A percentile compares a stretch with the other conserved stretches of the same genome.
phyloP scores from a whole-genome alignment of 148 eudicot genomes.

The Silene conica region DNA sequence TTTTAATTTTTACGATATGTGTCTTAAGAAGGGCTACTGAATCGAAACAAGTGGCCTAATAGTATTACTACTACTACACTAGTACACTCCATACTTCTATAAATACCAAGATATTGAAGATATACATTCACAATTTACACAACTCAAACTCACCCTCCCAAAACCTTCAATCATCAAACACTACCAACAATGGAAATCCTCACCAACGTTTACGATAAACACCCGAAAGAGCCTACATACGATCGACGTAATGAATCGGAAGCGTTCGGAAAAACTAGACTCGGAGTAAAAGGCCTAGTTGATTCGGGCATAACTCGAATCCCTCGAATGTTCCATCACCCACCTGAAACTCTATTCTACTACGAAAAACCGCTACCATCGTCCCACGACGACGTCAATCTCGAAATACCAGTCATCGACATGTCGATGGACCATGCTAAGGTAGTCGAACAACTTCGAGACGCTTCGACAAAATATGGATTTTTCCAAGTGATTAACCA shows the following conservation, averaged over 20 bases:
- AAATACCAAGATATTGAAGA: too few species aligned
- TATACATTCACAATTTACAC: too few species aligned
- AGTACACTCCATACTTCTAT: too few species aligned
- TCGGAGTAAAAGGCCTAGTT: slow-evolving; percentile 69
- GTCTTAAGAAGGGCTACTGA: too few species aligned
- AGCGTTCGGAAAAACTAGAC: slow-evolving; percentile 51
- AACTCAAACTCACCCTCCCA: neutral
- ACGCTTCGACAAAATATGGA: slow-evolving; percentile 39
- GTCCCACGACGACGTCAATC: neutral
- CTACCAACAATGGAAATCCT: neutral
- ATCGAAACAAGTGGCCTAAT: too few species aligned
- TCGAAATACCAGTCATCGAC: slow-evolving; percentile 43
- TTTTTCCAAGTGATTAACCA: slow-evolving; percentile 63
- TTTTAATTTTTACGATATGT: too few species aligned
- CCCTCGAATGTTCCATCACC: slow-evolving; percentile 55
- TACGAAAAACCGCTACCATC: neutral
- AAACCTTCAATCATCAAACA: neutral
- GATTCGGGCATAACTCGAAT: slow-evolving; percentile 54
- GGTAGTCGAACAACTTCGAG: slow-evolving; percentile 30
- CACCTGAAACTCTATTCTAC: slow-evolving; percentile 32
- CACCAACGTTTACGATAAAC: neutral
- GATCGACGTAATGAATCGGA: slow-evolving; percentile 29
- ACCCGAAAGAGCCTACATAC: neutral
- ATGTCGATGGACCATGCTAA: slow-evolving; percentile 31
- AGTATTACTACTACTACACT: too few species aligned